Percentiles rank a stretch among this genome's conserved stretches.
phyloP scores from a whole-genome alignment of 2,329 filamentous ascomycete species.

The Chaetomiaceae sp. region DNA sequence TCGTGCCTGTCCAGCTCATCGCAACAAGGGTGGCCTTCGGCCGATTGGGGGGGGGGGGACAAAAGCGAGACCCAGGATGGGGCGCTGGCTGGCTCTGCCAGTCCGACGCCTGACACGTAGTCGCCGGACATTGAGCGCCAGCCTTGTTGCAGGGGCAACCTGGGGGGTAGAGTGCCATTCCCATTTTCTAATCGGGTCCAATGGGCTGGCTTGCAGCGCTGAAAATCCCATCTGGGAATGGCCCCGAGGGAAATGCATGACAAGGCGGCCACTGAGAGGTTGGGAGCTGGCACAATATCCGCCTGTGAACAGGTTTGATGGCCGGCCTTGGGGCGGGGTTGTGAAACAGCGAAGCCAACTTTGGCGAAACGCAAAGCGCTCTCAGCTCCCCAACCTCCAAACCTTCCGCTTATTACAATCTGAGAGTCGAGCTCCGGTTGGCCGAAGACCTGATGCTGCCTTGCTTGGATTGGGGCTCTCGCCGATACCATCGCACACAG shows the following conservation, averaged over 20 bases:
- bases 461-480: not conserved
- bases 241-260: not conserved
- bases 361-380: not conserved
- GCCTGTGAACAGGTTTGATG: not conserved
- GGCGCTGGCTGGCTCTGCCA: conserved; percentile 3
- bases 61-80: conserved; percentile 3
- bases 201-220: not conserved
- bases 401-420: no score
- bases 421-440: no score
- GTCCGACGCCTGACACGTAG: conserved; percentile 20
- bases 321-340: not conserved
- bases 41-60: conserved; percentile 13
- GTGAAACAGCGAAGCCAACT: conserved; percentile 3
- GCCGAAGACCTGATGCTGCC: no score
- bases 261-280: conserved; percentile 1
- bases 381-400: not conserved
- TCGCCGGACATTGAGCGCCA: not conserved
- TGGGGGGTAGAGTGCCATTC: no score
- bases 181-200: no score
- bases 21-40: not conserved
- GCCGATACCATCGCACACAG: no score
- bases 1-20: not conserved
- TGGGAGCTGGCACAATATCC: not conserved
- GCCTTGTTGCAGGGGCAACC: not conserved
- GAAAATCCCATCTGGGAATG: not conserved